Conservation (phyloP, 441 rosid genomes). For the Erodium moschatum region DNA sequence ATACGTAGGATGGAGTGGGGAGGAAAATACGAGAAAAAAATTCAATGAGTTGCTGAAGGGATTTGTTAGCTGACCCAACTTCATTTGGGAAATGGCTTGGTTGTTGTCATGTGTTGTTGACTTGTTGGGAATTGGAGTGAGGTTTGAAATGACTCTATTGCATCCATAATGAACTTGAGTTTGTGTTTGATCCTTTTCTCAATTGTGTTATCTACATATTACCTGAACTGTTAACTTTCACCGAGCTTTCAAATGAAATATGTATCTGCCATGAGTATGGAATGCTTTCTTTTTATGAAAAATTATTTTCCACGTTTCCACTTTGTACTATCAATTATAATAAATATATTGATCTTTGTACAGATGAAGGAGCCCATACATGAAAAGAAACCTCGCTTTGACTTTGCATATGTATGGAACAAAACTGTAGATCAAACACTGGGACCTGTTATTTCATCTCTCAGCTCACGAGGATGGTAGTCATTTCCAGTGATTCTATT, state of each 20-base stretch:
- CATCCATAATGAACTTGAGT: not conserved
- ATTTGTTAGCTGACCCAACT: not conserved
- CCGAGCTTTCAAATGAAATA: not conserved
- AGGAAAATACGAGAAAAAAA: not conserved
- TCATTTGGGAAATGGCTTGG: not conserved
- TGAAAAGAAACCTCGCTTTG: constrained; percentile 46
- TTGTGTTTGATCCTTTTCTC: not conserved
- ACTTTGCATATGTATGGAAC: constrained; percentile 64
- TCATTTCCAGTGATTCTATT: constrained; percentile 11
- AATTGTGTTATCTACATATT: not conserved
- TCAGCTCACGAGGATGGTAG: constrained; percentile 63
- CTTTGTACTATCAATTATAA: constrained; percentile 15
- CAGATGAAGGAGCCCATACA: constrained; percentile 53
- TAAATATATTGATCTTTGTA: constrained; percentile 20
- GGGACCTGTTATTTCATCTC: constrained; percentile 49
- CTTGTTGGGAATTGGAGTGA: not conserved
- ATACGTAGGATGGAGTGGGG: not conserved
- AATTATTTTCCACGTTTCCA: constrained; percentile 6
- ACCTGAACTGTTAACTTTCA: not conserved
- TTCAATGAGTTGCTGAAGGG: not conserved
- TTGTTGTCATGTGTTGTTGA: not conserved
- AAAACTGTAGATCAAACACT: constrained; percentile 71
- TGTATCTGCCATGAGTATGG: constrained; percentile 5
- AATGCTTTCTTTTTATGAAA: not conserved
- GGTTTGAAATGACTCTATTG: not conserved